Percentiles rank a stretch among this genome's conserved stretches.
Conservation (phyloP, 2,329 filamentous ascomycete species). For the Dactylellina sp. region DNA sequence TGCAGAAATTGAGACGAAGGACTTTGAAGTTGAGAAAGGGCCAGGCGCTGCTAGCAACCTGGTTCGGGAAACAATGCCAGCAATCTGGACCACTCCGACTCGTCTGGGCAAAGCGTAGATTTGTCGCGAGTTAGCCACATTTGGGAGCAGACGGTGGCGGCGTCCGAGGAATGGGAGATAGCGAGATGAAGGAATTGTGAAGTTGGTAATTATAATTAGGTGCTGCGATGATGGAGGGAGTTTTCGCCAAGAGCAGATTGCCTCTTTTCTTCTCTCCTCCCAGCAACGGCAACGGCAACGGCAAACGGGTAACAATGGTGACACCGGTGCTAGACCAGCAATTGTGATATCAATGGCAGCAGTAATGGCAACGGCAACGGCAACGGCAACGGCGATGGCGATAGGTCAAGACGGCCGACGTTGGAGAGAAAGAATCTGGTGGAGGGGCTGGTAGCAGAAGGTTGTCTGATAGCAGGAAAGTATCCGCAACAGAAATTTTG, state of each 20-base stretch:
- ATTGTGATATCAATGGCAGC: too few species aligned
- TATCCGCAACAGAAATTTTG: too few species aligned
- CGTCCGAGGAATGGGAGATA: constrained; percentile 44
- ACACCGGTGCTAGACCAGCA: too few species aligned
- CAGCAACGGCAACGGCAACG: too few species aligned
- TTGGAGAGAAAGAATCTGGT: too few species aligned
- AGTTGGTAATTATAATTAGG: constrained; percentile 16
- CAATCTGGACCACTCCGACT: constrained; percentile 42
- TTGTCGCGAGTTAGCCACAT: constrained; percentile 46
- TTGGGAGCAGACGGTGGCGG: constrained; percentile 55
- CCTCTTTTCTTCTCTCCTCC: background rate
- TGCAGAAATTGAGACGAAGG: constrained; percentile 23
- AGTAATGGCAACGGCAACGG: too few species aligned
- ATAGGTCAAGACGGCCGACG: too few species aligned
- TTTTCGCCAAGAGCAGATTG: constrained; percentile 4
- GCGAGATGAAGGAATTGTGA: constrained; percentile 47
- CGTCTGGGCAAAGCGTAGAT: constrained; percentile 38
- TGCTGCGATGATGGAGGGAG: background rate
- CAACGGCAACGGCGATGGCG: too few species aligned
- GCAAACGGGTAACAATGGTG: too few species aligned
- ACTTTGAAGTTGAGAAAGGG: constrained; percentile 9
- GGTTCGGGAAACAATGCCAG: constrained; percentile 32
- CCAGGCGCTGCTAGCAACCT: constrained; percentile 28
- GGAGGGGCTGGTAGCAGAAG: too few species aligned
- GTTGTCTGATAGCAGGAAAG: too few species aligned